Evolutionary conservation across 2,329 filamentous ascomycete genomes (phyloP).

Genomic region (Falciphora oryzae): DNA sequence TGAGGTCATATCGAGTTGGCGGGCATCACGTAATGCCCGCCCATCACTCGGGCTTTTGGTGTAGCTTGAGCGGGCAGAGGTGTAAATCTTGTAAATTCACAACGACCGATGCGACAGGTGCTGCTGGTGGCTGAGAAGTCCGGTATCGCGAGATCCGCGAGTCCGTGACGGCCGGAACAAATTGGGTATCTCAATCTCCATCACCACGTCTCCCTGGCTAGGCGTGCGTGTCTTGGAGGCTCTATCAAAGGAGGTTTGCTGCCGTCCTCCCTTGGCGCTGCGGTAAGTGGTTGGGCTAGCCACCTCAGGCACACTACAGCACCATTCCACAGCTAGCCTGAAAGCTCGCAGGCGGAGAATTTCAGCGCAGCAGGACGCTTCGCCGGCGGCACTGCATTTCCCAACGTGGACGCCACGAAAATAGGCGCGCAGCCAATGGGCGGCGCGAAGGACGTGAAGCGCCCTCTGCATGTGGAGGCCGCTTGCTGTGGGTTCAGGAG

Average conservation of each 20-base stretch:
- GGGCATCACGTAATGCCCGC: slow-evolving; percentile 1
- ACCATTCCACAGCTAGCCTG: background rate
- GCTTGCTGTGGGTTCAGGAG: too few relatives aligned
- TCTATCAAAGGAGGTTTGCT: background rate
- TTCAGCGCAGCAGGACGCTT: too few relatives aligned
- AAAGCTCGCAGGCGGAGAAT: too few relatives aligned
- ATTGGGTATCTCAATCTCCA: background rate
- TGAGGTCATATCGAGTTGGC: slow-evolving; percentile 1
- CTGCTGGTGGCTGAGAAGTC: too few relatives aligned
- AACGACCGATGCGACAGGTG: too few relatives aligned
- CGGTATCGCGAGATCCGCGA: too few relatives aligned
- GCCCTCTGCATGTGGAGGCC: background rate
- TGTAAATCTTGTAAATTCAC: background rate
- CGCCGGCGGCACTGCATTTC: background rate
- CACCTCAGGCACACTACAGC: too few relatives aligned
- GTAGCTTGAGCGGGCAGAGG: background rate
- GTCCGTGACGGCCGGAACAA: too few relatives aligned
- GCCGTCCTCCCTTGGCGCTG: too few relatives aligned
- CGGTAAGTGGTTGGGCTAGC: too few relatives aligned
- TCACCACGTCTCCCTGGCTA: background rate
- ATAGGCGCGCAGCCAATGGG: background rate
- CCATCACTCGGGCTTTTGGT: too few relatives aligned
- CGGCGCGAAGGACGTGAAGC: background rate
- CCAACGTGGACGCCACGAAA: background rate
- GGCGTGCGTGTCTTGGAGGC: background rate